Percentiles rank a stretch among this genome's conserved stretches.
phyloP scores from a whole-genome alignment of 345 rosid genomes.

The Camelina hispida region DNA sequence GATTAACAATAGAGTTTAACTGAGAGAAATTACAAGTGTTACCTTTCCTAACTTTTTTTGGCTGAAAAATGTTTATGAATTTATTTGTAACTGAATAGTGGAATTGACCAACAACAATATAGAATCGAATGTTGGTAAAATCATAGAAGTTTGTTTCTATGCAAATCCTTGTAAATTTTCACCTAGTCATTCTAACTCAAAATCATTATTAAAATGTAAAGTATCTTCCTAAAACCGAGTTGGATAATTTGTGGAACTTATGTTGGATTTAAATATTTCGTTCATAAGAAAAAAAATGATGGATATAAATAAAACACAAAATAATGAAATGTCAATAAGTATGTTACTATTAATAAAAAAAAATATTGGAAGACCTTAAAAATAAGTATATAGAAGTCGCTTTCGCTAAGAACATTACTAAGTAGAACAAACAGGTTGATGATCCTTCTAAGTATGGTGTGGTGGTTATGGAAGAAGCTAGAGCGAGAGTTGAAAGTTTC shows the following conservation, averaged over 20 bases:
- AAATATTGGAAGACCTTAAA: constrained; percentile 5
- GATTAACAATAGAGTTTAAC: neutral
- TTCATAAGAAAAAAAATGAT: too few relatives aligned
- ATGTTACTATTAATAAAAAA: constrained; percentile 2
- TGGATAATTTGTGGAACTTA: constrained; percentile 27
- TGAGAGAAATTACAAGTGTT: constrained; percentile 6
- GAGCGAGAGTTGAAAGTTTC: constrained; percentile 70
- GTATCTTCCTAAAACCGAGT: neutral
- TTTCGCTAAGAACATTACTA: constrained; percentile 20
- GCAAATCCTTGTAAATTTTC: too few relatives aligned
- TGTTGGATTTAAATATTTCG: constrained; percentile 28
- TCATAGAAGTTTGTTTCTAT: neutral
- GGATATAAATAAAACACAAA: neutral
- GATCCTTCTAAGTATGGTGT: constrained; percentile 96
- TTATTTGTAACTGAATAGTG: neutral
- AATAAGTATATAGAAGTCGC: constrained; percentile 32
- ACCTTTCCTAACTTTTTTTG: too few relatives aligned
- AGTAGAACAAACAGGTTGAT: constrained; percentile 51
- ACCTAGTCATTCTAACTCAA: neutral
- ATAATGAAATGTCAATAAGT: constrained; percentile 20
- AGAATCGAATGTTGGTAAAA: neutral
- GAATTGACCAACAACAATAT: neutral
- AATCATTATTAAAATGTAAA: constrained; percentile 1
- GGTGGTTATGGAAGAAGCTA: constrained; percentile 77
- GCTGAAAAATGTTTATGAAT: neutral